Base-by-base conservation (phyloP, 108 stramenopile genomes). In the Pseudonitzschia multiseries region DNA sequence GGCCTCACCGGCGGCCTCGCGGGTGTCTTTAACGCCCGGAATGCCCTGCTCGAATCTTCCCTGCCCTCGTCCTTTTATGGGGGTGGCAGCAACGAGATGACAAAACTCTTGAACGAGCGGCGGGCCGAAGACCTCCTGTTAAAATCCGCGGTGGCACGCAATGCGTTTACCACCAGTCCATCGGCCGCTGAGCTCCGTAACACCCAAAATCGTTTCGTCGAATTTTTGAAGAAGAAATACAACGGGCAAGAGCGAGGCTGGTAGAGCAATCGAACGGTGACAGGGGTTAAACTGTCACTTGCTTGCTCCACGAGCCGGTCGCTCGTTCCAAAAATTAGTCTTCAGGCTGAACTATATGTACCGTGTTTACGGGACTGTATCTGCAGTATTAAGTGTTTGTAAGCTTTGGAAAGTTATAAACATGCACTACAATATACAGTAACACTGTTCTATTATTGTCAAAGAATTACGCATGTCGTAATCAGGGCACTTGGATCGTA, bases 161-260 rank as follows among this genome's bases (percentile, higher is more conserved):
- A 22, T 24, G 17, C n/a, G 10, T 56, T 26, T 20, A 10, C 46
- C 2, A 2, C 46, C 18, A 10, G 46, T 48, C 9, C 14, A 48
- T 8, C 18, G 26, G 54, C 54, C 26, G 54, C 6, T 56, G 54
- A 24, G 6, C 2, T 56, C 2, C 54, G 22, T 2, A 24, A 24
- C 2, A 24, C 2, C 36, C 27, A 62, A 17, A 62, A 40, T 20
- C 61, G 31, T 4, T 62, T 62, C 31, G 61, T 62, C 6, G 61
- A 62, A 17, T 62, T 62, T n/a, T 62, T 62, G 61, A 62, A 62
- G 32, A 62, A 62, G 36, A 59, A 59, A 26, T 62, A 62, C 41
- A 64, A 31, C 43, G 29, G 21, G 24, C 66, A n/a, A 68, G 46
- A 68, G 10, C 13, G 15, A 18, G 22, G 14, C 28, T 68, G 48